Evolutionary conservation across 2,329 filamentous ascomycete species (phyloP), one percentile per base, ranked within the genome.

Genomic region (Raffaelea albimanens): DNA sequence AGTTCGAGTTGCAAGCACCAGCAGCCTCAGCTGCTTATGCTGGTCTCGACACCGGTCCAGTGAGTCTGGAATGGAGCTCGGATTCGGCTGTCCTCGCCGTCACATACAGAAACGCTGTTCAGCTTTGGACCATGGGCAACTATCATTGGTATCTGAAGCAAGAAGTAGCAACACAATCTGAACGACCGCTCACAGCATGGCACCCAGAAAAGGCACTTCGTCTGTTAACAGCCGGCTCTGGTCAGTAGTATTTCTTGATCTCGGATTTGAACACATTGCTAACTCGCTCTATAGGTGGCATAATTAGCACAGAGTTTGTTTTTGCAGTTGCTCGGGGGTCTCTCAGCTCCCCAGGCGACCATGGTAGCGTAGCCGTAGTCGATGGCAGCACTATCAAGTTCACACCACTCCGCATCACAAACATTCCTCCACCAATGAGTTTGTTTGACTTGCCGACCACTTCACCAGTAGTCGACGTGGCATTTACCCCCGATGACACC

Each of bases 101-200:
- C n/a, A 72, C 78, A 1, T 79, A 90, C 56, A 70, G 71, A 29
- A 78, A 89, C 53, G 76, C 80, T 48, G 69, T 93, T n/a, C 93
- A 98, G 60, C 70, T 98, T 1, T 98, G 93, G 93, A 95, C 89
- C 1, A 95, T 85, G 75, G 86, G 88, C 19, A 98, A 98, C 63
- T 98, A 98, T 57, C 87, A 97, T 61, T 98, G 93, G 78, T 97
- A 97, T 63, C 72, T 98, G 16, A 98, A 98, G 67, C 89, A 95
- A 62, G 89, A 96, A 61, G 72, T 96, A 7, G 66, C 69, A 7
- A 67, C 74, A 7, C 56, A 62, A 8, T 58, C 56, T 13, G 55
- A 57, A 3, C 38, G 4, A 2, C 64, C 36, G 45, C 58, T 42
- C 56, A 61, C 79, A n/a, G 61, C 70, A 1, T 98, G 93, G 93